Evolutionary conservation across 129 eudicot genomes (phyloP), one percentile per base, ranked within the genome.

Genomic region (Saussurea involucrata): DNA sequence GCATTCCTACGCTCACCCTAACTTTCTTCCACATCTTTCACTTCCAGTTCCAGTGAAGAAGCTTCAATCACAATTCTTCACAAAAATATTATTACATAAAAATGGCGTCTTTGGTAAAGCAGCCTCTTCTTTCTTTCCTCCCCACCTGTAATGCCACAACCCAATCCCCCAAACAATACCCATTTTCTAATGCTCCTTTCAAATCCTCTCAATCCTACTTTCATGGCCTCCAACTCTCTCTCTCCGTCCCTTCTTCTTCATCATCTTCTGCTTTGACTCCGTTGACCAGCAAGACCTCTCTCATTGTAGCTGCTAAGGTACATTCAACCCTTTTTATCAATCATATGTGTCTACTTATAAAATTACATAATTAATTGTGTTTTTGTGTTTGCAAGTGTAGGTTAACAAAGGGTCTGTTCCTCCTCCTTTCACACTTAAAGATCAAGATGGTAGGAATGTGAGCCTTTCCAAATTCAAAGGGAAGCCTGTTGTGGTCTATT

Each of bases 401-500:
- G 95, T 95, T 28, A 84, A 81, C 58, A 88, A 95, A 83, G 99
- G 99, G 64, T 71, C 91, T 3, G 77, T 55, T 24, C 86, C 99
- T 34, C 99, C 99, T 15, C 53, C 93, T 24, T 95, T 95, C 78
- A 85, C 90, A 18, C 87, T 95, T 81, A 95, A 86, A 76, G 97
- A 95, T 86, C 99, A 95, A 87, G 93, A 92, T 55, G 99, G 99
- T 24, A 95, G 37, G 71, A 83, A 24, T 77, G 99, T 95, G 73
- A 92, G 86, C 78, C 90, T 95, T 49, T 88, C 97, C 49, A 92
- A 92, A 64, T 95, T 86, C 86, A 95, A 95, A 76, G 99, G 99
- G 69, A 95, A 88, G 86, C 99, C 99, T 77, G 85, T 92, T 4
- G 90, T 95, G 65, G 82, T 95, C 77, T 95, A 95, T 74, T 95